These are phyloP conservation scores for Tetrastigma voinierianum DNA, from an alignment of 164 flowering plant species.

Conservation along the genomic window DNA sequence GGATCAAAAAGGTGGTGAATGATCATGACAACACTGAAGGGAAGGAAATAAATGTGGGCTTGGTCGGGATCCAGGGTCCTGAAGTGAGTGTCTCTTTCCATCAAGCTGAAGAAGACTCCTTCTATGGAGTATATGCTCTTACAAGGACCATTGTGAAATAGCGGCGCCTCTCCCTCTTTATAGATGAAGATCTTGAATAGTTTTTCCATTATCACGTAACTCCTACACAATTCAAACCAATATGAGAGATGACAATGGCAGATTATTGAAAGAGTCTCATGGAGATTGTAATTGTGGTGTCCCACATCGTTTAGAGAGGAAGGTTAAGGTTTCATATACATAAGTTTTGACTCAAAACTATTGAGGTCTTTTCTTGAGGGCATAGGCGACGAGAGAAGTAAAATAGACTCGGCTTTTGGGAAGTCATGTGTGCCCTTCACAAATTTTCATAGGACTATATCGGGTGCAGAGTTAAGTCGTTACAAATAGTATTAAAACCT, in stretches of 20 bases:
- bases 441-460: no score
- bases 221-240: constrained; percentile 1
- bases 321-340: no score
- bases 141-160: constrained; percentile 15
- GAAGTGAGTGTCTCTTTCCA: constrained; percentile 2
- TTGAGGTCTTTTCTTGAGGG: no score
- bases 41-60: constrained; percentile 22
- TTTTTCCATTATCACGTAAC: constrained; percentile 13
- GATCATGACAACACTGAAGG: constrained; percentile 23
- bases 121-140: constrained; percentile 12
- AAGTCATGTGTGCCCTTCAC: no score
- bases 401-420: no score
- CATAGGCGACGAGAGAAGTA: no score
- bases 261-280: no score
- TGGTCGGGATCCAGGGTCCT: constrained; percentile 18
- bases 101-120: constrained; percentile 6
- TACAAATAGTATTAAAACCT: no score
- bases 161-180: constrained; percentile 11
- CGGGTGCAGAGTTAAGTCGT: no score
- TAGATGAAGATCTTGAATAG: constrained; percentile 8
- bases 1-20: constrained; percentile 17
- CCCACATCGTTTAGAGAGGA: no score
- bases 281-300: no score
- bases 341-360: no score
- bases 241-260: background rate